A percentile compares a stretch with the other conserved stretches of the same genome.
Conservation (phyloP, 2,329 filamentous ascomycete genomes). For the Alternaria sp. region DNA sequence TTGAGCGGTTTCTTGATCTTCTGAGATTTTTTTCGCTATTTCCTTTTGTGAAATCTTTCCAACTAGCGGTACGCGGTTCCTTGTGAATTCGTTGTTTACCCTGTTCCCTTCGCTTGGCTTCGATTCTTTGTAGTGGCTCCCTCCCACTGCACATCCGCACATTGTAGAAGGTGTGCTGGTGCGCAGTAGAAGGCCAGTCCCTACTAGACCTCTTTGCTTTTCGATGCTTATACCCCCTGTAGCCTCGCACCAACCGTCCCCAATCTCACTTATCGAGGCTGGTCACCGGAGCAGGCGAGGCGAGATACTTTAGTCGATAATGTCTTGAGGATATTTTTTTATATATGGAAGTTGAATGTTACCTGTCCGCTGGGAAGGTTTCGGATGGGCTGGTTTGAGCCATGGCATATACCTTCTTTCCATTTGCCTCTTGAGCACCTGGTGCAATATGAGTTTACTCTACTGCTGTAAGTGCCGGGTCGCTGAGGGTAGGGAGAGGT, state of each 20-base stretch:
- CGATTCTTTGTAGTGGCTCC: conserved; percentile 2
- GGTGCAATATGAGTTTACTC: not conserved
- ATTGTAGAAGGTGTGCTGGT: not conserved
- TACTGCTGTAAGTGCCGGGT: not conserved
- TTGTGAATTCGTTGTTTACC: conserved; percentile 9
- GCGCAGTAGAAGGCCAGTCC: not conserved
- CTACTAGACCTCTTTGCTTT: conserved; percentile 16
- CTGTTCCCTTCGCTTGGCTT: conserved; percentile 16
- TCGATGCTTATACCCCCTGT: conserved; percentile 26
- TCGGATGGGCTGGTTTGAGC: conserved; percentile 18
- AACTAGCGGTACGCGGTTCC: not conserved
- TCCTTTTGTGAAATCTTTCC: conserved; percentile 4
- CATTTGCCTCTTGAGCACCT: not conserved
- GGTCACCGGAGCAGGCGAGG: not conserved
- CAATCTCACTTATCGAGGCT: not conserved
- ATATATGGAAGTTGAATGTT: conserved; percentile 7
- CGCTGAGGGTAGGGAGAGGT: not conserved
- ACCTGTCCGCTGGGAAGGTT: conserved; percentile 24
- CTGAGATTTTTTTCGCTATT: conserved; percentile 1
- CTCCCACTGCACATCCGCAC: not conserved
- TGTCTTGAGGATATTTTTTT: conserved; percentile 35
- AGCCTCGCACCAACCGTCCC: conserved; percentile 4
- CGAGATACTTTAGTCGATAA: conserved; percentile 25
- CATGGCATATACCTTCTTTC: conserved; percentile 1
- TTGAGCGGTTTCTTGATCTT: conserved; percentile 21